These are phyloP conservation scores for Penicillium flavigenum DNA, from an alignment of 495 filamentous ascomycete genomes.

Conservation along the genomic window DNA sequence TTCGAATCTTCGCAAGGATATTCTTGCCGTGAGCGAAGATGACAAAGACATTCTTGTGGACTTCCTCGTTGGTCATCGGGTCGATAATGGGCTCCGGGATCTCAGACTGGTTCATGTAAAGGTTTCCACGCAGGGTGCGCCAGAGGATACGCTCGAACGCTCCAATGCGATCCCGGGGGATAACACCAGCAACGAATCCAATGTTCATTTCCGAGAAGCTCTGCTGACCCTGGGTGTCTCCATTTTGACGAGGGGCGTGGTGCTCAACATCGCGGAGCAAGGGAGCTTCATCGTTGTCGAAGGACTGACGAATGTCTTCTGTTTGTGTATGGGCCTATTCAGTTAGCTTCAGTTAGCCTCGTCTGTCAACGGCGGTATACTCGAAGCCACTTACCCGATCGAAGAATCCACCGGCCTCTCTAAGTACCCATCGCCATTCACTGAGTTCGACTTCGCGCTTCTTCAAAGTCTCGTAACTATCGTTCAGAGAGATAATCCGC, in stretches of 20 bases:
- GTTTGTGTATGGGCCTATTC: slow-evolving; percentile 81
- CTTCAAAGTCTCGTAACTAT: slow-evolving; percentile 97
- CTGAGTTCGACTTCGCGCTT: slow-evolving; percentile 94
- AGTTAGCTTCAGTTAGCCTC: slow-evolving; percentile 22
- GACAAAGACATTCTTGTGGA: slow-evolving; percentile 97
- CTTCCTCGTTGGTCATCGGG: slow-evolving; percentile 82
- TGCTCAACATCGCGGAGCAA: slow-evolving; percentile 86
- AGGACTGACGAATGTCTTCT: slow-evolving; percentile 90
- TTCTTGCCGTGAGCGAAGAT: slow-evolving; percentile 99
- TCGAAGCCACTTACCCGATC: slow-evolving; percentile 59
- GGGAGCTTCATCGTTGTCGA: slow-evolving; percentile 81
- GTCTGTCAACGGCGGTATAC: slow-evolving; percentile 19
- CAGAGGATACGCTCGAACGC: slow-evolving; percentile 97
- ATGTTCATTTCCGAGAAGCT: slow-evolving; percentile 97
- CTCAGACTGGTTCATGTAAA: slow-evolving; percentile 99
- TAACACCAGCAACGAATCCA: slow-evolving; percentile 99
- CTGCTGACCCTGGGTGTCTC: slow-evolving; percentile 70
- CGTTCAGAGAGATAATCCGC: slow-evolving; percentile 85
- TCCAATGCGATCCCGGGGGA: slow-evolving; percentile 86
- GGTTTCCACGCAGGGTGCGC: slow-evolving; percentile 93
- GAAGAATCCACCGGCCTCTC: slow-evolving; percentile 95
- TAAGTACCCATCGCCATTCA: slow-evolving; percentile 96
- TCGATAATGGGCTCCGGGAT: slow-evolving; percentile 94
- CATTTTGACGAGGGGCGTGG: slow-evolving; percentile 57
- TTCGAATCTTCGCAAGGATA: slow-evolving; percentile 96